A percentile compares a stretch with the other conserved stretches of the same genome.
These are phyloP conservation scores for Aschersonia sp. DNA, from an alignment of 2,329 filamentous ascomycete species.

Conservation along the genomic window DNA sequence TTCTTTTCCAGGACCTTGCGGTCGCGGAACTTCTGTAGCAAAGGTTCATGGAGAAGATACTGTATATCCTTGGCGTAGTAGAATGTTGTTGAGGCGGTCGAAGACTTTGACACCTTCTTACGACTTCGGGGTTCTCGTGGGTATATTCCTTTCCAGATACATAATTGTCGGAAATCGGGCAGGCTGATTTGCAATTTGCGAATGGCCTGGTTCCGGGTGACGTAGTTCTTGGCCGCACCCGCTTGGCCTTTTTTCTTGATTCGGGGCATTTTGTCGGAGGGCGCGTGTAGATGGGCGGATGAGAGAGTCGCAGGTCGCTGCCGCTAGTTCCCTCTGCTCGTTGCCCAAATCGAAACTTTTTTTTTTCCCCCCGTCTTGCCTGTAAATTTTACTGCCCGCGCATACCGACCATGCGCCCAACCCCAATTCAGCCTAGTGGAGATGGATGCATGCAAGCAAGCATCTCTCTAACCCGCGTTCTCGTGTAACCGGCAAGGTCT, in stretches of 20 bases:
- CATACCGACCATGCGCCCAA: slow-evolving; percentile 12
- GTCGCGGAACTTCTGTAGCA: slow-evolving; percentile 88
- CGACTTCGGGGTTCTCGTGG: slow-evolving; percentile 91
- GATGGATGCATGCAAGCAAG: not conserved
- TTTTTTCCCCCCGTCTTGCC: slow-evolving; percentile 9
- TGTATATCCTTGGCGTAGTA: slow-evolving; percentile 91
- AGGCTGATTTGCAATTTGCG: slow-evolving; percentile 96
- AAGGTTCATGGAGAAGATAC: slow-evolving; percentile 91
- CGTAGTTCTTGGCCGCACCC: slow-evolving; percentile 95
- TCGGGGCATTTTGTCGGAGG: slow-evolving; percentile 40
- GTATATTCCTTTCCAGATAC: slow-evolving; percentile 99
- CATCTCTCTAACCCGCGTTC: no score
- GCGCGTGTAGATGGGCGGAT: not conserved
- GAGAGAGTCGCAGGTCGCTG: no score
- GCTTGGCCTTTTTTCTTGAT: slow-evolving; percentile 88
- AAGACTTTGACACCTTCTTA: slow-evolving; percentile 89
- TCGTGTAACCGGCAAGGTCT: no score
- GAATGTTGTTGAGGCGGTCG: slow-evolving; percentile 84
- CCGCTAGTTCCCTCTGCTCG: no score
- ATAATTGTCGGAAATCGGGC: slow-evolving; percentile 92
- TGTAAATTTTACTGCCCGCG: slow-evolving; percentile 19
- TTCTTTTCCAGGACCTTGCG: slow-evolving; percentile 97
- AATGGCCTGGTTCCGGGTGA: slow-evolving; percentile 91
- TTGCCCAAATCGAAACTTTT: slow-evolving; percentile 9
- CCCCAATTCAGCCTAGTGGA: slow-evolving; percentile 6